Base-by-base conservation (phyloP, 23 red algal species). In the Pyropia haitanensis region DNA sequence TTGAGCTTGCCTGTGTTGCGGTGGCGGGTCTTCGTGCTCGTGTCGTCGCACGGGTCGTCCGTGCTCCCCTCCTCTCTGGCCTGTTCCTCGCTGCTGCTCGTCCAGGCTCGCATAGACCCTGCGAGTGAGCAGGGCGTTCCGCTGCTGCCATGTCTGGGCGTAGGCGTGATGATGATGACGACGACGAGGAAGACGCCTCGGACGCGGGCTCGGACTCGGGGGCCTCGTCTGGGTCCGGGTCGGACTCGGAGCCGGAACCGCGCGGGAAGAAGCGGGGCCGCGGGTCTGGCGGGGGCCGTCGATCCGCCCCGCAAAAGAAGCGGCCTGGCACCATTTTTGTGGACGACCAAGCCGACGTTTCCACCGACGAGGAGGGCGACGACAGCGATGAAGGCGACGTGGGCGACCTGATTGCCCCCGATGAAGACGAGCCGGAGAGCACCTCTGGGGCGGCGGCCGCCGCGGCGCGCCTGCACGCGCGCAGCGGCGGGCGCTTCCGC, bases 321-420 rank as follows among this genome's bases (percentile, higher is more conserved):
- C 53, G 57, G 29, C 23, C 39, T 46, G 39, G 39, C 39, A 46
- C 39, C 10, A 46, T 46, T 46, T 46, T 46, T 46, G 39, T 66
- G 18, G 59, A 66, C 15, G 81, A 82, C 9, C 74, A 88, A 53
- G 81, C 76, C 31, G 91, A 95, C 49, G 84, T 73, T 28, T 85
- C 84, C 51, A 84, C 89, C 60, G 92, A 96, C 22, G 92, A 96
- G 0, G 91, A 96, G 21, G 92, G 89, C 44, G 82, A 89, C 22
- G 92, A 98, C 27, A 78, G 84, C 34, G 73, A 63, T 18, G 53
- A 71, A 2, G 72, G 57, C 29, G 72, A 68, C 60, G 34, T 73
- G 34, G n/a, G 52, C 28, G 52, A 60, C 49, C 65, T 89, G 21
- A 80, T 77, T 54, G 85, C 65, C 5, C 86, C 68, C 12, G 91